phyloP scores from a whole-genome alignment of 495 filamentous ascomycete species.

The Penicillium roqueforti region DNA sequence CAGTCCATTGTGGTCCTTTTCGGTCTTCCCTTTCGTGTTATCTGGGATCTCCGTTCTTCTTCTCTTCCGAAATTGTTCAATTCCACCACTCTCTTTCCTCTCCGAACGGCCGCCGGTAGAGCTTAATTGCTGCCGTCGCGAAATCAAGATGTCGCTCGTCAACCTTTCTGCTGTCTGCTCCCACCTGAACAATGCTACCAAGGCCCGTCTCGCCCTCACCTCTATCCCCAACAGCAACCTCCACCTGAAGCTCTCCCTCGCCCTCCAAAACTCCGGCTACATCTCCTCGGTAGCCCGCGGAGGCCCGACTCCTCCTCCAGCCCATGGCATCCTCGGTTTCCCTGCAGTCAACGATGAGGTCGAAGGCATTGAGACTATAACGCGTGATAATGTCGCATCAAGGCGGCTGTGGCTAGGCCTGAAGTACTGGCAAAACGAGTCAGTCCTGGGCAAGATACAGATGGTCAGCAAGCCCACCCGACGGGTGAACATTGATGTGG shows the following conservation, averaged over 20 bases:
- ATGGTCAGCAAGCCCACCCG: constrained; percentile 76
- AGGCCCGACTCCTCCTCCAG: constrained; percentile 60
- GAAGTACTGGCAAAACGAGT: constrained; percentile 88
- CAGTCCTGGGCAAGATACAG: constrained; percentile 68
- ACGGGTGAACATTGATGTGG: constrained; percentile 58
- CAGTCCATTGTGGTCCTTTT: neutral
- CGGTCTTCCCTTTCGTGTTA: neutral
- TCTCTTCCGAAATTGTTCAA: neutral
- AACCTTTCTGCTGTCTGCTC: constrained; percentile 78
- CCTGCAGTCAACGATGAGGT: constrained; percentile 34
- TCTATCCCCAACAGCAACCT: constrained; percentile 79
- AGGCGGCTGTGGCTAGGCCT: constrained; percentile 85
- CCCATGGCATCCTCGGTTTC: constrained; percentile 47
- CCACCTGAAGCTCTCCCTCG: constrained; percentile 69
- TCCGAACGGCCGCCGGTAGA: constrained; percentile 19
- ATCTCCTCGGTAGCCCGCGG: constrained; percentile 77
- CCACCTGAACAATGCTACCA: constrained; percentile 90
- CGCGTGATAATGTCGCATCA: constrained; percentile 70
- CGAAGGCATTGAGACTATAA: constrained; percentile 54
- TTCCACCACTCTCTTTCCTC: constrained; percentile 2
- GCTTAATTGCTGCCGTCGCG: constrained; percentile 23
- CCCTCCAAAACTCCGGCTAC: constrained; percentile 79
- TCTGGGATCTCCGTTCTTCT: neutral
- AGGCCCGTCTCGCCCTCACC: constrained; percentile 80
- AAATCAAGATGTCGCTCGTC: constrained; percentile 72